phyloP scores from a whole-genome alignment of 2,329 filamentous ascomycete genomes.

The Madurella mycetomatis region DNA sequence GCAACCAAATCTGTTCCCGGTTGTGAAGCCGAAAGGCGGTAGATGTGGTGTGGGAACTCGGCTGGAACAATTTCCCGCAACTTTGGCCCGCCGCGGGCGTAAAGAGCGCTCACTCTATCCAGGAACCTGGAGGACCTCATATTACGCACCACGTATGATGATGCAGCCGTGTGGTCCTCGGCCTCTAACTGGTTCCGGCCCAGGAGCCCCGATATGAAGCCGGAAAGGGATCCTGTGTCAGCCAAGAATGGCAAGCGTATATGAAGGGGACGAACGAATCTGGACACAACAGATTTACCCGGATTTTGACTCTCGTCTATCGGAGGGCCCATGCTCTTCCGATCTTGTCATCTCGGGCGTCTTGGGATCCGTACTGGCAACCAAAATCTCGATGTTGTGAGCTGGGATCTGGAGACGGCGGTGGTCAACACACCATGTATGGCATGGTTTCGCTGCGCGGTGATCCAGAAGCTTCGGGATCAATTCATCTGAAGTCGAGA shows the following conservation, averaged over 20 bases:
- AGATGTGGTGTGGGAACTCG: slow-evolving; percentile 6
- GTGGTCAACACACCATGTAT: neutral
- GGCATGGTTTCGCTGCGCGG: neutral
- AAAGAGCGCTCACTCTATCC: slow-evolving; percentile 16
- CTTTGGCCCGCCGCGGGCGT: slow-evolving; percentile 9
- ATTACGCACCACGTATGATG: slow-evolving; percentile 8
- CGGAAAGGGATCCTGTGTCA: slow-evolving; percentile 16
- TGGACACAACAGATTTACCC: slow-evolving; percentile 23
- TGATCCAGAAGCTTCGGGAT: neutral
- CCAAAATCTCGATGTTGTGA: neutral
- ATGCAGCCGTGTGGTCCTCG: too few species aligned
- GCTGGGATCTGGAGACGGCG: neutral
- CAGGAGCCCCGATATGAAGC: slow-evolving; percentile 24
- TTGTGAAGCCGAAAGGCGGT: slow-evolving; percentile 12
- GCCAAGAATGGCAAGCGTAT: slow-evolving; percentile 21
- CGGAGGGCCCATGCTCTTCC: slow-evolving; percentile 11
- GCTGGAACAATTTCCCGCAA: slow-evolving; percentile 16
- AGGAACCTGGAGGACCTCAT: slow-evolving; percentile 26
- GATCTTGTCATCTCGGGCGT: slow-evolving; percentile 19
- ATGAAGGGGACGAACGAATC: slow-evolving; percentile 13
- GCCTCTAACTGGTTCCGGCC: slow-evolving; percentile 7
- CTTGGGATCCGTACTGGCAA: slow-evolving; percentile 1
- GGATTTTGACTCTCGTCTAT: slow-evolving; percentile 26
- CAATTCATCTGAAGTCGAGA: slow-evolving; percentile 19
- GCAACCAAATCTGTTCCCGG: slow-evolving; percentile 22